Base-by-base conservation (phyloP, 1,139 yeast species). In the Schwanniomyces etchellsii region DNA sequence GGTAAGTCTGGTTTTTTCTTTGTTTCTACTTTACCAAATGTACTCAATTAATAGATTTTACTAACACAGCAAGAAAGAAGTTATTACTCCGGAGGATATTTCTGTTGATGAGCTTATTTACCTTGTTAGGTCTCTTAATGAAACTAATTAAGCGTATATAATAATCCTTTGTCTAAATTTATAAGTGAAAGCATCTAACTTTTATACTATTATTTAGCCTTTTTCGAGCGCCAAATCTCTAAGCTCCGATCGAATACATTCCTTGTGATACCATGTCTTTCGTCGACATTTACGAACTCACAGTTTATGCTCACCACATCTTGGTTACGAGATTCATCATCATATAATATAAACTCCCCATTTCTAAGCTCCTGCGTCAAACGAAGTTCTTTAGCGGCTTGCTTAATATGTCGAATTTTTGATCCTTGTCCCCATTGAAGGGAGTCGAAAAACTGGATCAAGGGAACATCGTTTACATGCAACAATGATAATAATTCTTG, bases 371-470 rank as follows among this genome's bases (percentile, higher is more conserved):
- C 76, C n/a, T 46, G 29, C 20, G 49, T 47, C 31, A 63, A 32
- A 1, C 48, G 45, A 4, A 75, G 57, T 24, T 60, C 66, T 31
- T 61, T 53, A 2, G 70, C 67, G 1, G 74, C 70, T 29, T 60
- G 60, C 18, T 52, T 48, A 30, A 82, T 74, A 48, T 82, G 93
- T 24, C 57, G 61, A 11, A 63, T 63, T 47, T 82, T 82, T n/a
- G 79, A 58, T 3, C 80, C 79, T 26, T 69, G 67, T 0, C 88
- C 86, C 82, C 83, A 81, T 39, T 77, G 83, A 30, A 72, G 52
- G 33, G 66, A 64, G 35, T 67, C 70, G 37, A 82, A 75, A 35
- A 55, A 69, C 10, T 60, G 46, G 14, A 60, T 55, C 23, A 76
- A 64, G 0, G 81, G 74, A 31, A 52, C 52, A 9, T 57, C 70